Evolutionary conservation across 2,329 filamentous ascomycete genomes (phyloP).

Genomic region (Fusarium succisae): DNA sequence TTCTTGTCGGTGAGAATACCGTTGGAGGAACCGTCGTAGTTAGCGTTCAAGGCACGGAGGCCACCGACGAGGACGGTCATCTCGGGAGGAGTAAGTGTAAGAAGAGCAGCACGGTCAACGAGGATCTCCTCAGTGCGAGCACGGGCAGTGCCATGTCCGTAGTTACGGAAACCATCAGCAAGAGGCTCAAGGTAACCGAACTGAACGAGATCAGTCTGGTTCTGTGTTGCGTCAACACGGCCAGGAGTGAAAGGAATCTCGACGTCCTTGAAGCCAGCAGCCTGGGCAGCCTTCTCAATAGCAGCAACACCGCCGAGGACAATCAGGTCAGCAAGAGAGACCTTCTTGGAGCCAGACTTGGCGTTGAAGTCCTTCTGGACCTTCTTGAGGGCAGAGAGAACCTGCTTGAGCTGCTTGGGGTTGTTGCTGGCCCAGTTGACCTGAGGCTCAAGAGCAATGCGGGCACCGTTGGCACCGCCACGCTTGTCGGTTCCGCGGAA

Average conservation of each 20-base stretch:
- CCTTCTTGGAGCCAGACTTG: constrained; percentile 64
- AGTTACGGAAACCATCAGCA: constrained; percentile 84
- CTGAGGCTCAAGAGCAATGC: constrained; percentile 78
- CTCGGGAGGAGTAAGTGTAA: constrained; percentile 76
- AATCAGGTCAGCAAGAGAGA: constrained; percentile 82
- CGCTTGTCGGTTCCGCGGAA: constrained; percentile 84
- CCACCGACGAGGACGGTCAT: constrained; percentile 77
- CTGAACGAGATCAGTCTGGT: constrained; percentile 74
- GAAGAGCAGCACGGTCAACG: constrained; percentile 75
- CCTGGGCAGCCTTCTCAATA: constrained; percentile 73
- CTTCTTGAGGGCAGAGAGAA: constrained; percentile 68
- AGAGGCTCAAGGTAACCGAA: constrained; percentile 73
- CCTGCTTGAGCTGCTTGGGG: constrained; percentile 70
- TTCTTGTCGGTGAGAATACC: constrained; percentile 76
- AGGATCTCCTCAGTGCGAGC: constrained; percentile 75
- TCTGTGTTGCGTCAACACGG: constrained; percentile 75
- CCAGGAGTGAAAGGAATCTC: constrained; percentile 78
- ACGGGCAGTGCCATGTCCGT: constrained; percentile 68
- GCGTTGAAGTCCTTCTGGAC: constrained; percentile 75
- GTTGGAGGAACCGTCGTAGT: constrained; percentile 73
- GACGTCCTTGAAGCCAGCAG: constrained; percentile 55
- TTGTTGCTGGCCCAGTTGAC: constrained; percentile 80
- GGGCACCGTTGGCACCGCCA: constrained; percentile 82
- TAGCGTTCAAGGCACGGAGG: constrained; percentile 74
- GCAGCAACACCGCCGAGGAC: constrained; percentile 77